Evolutionary conservation across 257 asterid genomes (phyloP), one percentile per base, ranked within the genome.

Genomic region (Coffea canephora): DNA sequence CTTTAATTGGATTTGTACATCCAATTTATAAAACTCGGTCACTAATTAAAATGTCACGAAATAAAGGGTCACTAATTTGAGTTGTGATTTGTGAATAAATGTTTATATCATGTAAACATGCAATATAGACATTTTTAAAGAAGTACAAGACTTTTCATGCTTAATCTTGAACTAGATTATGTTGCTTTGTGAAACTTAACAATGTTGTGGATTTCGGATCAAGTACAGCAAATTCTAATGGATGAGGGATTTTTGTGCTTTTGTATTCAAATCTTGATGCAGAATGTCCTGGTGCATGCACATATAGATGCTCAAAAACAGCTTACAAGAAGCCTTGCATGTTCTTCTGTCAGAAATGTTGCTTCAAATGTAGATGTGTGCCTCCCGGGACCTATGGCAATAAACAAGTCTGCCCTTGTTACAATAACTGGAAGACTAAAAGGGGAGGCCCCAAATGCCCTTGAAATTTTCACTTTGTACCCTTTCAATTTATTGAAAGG

Each of bases 331-430:
- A 86, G 87, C 75, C 83, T 61, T 79, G 88, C 94, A 90, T 84
- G 88, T 88, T 87, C 91, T 82, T 78, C 59, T 87, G 90, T 84
- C 88, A 81, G 83, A 84, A 85, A 67, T 90, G 87, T 84, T 87
- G 88, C 89, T 83, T 83, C 85, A 86, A 81, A 52, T 84, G 89
- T 76, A 69, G 83, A 78, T 84, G 82, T 71, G 78, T 90, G 86
- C 86, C 88, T 83, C 86, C 83, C 71, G 61, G 81, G 57, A 81
- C 80, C 25, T 84, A 66, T 77, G 82, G 82, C 36, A 83, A 85
- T 62, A 82, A 87, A 84, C 78, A 87, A 69, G 80, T 74, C 31
- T 75, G 87, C 52, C 81, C 85, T 76, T 80, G 84, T 59, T 81
- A 77, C 75, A 79, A 80, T 72, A 79, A 83, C 69, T 86, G 81